These are phyloP conservation scores for Trichoderma hamatum DNA, from an alignment of 2,329 filamentous ascomycete species.

Conservation along the genomic window DNA sequence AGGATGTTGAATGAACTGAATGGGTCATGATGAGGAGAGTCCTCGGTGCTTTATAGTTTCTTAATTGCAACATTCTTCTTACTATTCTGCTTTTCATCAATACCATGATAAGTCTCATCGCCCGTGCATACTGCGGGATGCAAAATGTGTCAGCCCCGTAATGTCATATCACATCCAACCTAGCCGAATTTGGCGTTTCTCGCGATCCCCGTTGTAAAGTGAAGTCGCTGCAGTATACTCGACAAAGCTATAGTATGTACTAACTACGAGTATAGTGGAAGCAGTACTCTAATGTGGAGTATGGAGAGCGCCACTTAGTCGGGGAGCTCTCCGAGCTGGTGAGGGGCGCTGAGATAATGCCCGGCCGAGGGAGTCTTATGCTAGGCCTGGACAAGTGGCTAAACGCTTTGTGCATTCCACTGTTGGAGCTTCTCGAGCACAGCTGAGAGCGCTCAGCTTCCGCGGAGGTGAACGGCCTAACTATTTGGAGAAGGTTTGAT, in stretches of 20 bases:
- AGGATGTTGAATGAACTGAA: neutral
- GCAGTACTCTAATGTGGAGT: too few relatives aligned
- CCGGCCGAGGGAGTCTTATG: neutral
- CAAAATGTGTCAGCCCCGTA: neutral
- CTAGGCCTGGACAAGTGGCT: neutral
- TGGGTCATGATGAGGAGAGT: neutral
- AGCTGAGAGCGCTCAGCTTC: neutral
- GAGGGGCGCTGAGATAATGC: neutral
- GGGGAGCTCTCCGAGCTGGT: neutral
- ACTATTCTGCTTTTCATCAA: neutral
- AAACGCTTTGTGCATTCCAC: neutral
- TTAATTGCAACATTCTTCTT: neutral
- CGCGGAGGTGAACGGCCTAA: neutral
- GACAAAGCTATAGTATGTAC: neutral
- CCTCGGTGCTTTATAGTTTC: conserved; percentile 4
- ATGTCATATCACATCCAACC: neutral
- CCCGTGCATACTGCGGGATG: neutral
- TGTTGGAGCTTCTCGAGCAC: neutral
- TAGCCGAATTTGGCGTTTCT: neutral
- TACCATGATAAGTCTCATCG: neutral
- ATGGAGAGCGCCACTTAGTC: neutral
- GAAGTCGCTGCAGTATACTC: neutral
- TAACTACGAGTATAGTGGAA: too few relatives aligned
- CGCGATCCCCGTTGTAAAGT: neutral
- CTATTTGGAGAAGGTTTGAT: neutral